A percentile compares a stretch with the other conserved stretches of the same genome.
phyloP scores from a whole-genome alignment of 2,329 filamentous ascomycete species.

The Phialophora verrucosa region DNA sequence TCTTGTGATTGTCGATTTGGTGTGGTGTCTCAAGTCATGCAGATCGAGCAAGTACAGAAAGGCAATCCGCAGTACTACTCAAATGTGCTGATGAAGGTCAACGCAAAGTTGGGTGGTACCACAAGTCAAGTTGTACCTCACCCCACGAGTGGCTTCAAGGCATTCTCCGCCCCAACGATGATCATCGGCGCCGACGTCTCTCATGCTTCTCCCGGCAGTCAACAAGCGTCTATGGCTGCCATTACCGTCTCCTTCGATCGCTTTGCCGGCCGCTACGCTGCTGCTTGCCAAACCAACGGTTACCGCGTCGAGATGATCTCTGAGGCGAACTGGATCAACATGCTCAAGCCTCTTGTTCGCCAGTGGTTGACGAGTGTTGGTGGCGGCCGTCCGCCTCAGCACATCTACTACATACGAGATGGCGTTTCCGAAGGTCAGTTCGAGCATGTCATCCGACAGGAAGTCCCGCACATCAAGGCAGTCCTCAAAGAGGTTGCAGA shows the following conservation, averaged over 20 bases:
- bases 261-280: constrained; percentile 75
- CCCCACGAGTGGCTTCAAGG: constrained; percentile 43
- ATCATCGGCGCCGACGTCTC: constrained; percentile 92
- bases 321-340: constrained; percentile 66
- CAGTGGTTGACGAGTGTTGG: constrained; percentile 67
- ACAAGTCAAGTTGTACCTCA: constrained; percentile 63
- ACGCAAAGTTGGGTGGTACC: constrained; percentile 87
- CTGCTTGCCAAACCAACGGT: constrained; percentile 81
- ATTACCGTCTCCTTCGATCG: constrained; percentile 81
- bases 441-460: constrained; percentile 75
- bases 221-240: constrained; percentile 76
- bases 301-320: constrained; percentile 79
- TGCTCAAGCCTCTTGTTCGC: constrained; percentile 68
- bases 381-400: constrained; percentile 64
- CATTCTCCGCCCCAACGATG: constrained; percentile 65
- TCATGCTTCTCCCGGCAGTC: constrained; percentile 73
- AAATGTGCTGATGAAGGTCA: constrained; percentile 96
- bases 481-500: constrained; percentile 50
- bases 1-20: constrained; percentile 83
- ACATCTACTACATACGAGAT: constrained; percentile 91
- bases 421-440: constrained; percentile 91
- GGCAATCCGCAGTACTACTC: constrained; percentile 83
- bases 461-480: constrained; percentile 70
- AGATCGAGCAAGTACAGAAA: constrained; percentile 70
- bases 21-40: constrained; percentile 83